phyloP scores from a whole-genome alignment of 371 early-diverging fungal species.

The Apophysomyces elegans region DNA sequence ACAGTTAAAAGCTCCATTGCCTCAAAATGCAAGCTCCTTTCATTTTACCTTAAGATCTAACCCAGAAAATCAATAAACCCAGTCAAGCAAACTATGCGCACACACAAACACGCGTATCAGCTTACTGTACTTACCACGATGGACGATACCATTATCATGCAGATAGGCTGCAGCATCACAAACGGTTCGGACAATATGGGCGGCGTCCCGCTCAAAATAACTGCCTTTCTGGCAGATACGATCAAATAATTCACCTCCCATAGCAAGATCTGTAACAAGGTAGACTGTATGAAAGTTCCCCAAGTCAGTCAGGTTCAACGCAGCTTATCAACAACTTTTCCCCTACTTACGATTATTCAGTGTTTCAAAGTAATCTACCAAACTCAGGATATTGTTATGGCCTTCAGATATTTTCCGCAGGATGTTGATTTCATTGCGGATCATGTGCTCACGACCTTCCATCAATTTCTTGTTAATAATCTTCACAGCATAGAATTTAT shows the following conservation, averaged over 20 bases:
- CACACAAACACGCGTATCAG: not conserved
- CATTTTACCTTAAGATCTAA: constrained; percentile 7
- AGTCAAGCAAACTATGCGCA: not conserved
- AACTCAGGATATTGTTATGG: constrained; percentile 84
- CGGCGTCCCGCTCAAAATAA: constrained; percentile 88
- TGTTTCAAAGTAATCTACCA: constrained; percentile 93
- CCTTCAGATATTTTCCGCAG: constrained; percentile 84
- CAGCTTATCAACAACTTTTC: no score
- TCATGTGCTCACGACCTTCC: constrained; percentile 89
- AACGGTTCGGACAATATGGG: constrained; percentile 76
- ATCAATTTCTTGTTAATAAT: constrained; percentile 90
- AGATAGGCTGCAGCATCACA: constrained; percentile 81
- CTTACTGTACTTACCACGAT: constrained; percentile 69
- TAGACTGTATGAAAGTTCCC: constrained; percentile 60
- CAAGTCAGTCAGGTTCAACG: not conserved
- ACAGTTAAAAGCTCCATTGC: not conserved
- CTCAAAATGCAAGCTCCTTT: not conserved
- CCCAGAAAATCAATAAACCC: not conserved
- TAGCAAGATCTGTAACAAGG: constrained; percentile 87
- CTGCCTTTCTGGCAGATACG: constrained; percentile 79
- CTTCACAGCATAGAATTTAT: constrained; percentile 88
- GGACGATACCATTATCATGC: constrained; percentile 86
- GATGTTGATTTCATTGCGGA: constrained; percentile 88
- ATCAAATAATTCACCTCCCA: constrained; percentile 94
- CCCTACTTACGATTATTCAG: constrained; percentile 74